A percentile compares a stretch with the other conserved stretches of the same genome.
Conservation (phyloP, 768 basidiomycete genomes). For the Rickenella mellea region DNA sequence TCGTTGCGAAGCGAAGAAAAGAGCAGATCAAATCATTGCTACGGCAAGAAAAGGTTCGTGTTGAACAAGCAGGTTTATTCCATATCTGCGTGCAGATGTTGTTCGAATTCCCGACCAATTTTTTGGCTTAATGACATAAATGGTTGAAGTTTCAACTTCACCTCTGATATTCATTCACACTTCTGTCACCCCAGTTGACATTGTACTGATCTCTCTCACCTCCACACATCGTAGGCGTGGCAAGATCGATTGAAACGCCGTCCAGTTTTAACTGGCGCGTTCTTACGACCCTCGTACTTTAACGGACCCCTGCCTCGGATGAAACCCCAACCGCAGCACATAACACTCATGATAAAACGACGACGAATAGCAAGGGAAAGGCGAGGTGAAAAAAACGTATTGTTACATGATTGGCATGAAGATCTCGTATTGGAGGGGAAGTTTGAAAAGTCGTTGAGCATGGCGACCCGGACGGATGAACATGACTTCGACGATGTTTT, state of each 20-base stretch:
- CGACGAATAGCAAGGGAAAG: slow-evolving; percentile 34
- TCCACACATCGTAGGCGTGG: slow-evolving; percentile 38
- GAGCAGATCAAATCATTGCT: slow-evolving; percentile 36
- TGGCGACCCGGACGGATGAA: slow-evolving; percentile 2
- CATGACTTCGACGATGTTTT: slow-evolving; percentile 14
- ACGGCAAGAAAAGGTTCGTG: slow-evolving; percentile 42
- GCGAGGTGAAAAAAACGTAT: slow-evolving; percentile 28
- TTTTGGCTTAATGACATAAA: too few relatives aligned
- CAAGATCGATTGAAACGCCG: slow-evolving; percentile 41
- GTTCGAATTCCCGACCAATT: too few relatives aligned
- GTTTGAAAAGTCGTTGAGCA: slow-evolving; percentile 25
- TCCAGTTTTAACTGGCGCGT: slow-evolving; percentile 64
- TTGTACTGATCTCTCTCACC: not conserved
- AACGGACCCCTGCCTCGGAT: slow-evolving; percentile 72
- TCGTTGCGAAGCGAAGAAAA: too few relatives aligned
- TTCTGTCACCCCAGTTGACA: not conserved
- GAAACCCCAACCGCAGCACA: slow-evolving; percentile 65
- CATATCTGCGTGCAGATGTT: too few relatives aligned
- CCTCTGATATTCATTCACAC: not conserved
- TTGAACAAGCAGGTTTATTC: too few relatives aligned
- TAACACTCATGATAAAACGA: slow-evolving; percentile 58
- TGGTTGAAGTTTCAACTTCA: not conserved
- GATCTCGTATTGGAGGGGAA: slow-evolving; percentile 26
- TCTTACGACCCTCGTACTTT: slow-evolving; percentile 52
- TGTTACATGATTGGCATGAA: slow-evolving; percentile 22